phyloP scores from a whole-genome alignment of 2,329 filamentous ascomycete species.

The Colletotrichum musicola region DNA sequence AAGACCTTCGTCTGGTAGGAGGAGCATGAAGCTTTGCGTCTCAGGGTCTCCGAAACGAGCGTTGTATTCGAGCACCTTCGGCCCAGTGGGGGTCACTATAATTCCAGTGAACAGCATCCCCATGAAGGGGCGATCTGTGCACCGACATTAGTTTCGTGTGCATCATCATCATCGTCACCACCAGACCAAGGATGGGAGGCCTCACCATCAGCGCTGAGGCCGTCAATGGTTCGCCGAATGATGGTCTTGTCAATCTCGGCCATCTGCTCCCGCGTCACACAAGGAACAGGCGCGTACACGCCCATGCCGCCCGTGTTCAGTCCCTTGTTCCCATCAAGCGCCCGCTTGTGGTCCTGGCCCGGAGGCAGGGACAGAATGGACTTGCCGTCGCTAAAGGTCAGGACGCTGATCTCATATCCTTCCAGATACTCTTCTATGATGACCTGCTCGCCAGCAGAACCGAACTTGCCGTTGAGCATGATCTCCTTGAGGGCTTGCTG shows the following conservation, averaged over 20 bases:
- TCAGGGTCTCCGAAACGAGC: slow-evolving; percentile 94
- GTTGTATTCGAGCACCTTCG: slow-evolving; percentile 92
- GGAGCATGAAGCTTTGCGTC: slow-evolving; percentile 85
- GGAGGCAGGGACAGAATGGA: slow-evolving; percentile 86
- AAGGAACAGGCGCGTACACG: slow-evolving; percentile 91
- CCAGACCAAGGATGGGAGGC: neutral
- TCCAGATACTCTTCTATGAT: slow-evolving; percentile 95
- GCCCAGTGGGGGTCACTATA: slow-evolving; percentile 87
- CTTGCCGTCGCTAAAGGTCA: slow-evolving; percentile 92
- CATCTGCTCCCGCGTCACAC: slow-evolving; percentile 80
- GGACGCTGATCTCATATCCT: slow-evolving; percentile 91
- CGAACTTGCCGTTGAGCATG: slow-evolving; percentile 91
- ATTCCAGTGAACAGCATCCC: slow-evolving; percentile 90
- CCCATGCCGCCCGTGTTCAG: slow-evolving; percentile 99
- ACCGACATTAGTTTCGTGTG: neutral
- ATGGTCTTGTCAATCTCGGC: slow-evolving; percentile 83
- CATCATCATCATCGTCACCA: neutral
- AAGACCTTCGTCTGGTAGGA: slow-evolving; percentile 85
- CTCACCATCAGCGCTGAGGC: slow-evolving; percentile 48
- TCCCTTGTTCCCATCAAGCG: slow-evolving; percentile 89
- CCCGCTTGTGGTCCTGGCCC: slow-evolving; percentile 96
- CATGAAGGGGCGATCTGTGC: slow-evolving; percentile 66
- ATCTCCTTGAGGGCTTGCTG: slow-evolving; percentile 86
- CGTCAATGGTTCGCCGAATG: slow-evolving; percentile 89
- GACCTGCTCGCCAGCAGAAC: slow-evolving; percentile 86